phyloP scores from a whole-genome alignment of 2,329 filamentous ascomycete genomes.

The Septoria linicola region DNA sequence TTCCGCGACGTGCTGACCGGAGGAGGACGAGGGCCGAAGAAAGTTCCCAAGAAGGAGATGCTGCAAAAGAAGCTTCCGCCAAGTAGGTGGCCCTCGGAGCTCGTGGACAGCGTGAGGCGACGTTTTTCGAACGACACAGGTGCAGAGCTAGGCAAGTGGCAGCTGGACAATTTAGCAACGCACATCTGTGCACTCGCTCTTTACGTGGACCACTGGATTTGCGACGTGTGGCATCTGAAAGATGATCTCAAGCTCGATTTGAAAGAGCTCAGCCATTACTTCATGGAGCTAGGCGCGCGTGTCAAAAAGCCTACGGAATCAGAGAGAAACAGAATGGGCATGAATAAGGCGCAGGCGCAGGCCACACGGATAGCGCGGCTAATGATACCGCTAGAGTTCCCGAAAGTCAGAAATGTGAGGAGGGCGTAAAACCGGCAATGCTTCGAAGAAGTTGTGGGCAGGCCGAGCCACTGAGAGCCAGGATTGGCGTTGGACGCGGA shows the following conservation, averaged over 20 bases:
- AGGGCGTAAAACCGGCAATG: neutral
- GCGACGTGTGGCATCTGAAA: constrained; percentile 67
- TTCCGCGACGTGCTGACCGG: constrained; percentile 45
- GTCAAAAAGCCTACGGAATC: constrained; percentile 51
- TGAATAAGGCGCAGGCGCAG: constrained; percentile 59
- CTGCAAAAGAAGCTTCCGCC: constrained; percentile 53
- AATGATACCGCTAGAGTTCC: constrained; percentile 77
- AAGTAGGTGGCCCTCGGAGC: constrained; percentile 55
- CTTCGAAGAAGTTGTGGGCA: neutral
- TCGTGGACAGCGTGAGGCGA: constrained; percentile 66
- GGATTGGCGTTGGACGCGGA: too few species aligned
- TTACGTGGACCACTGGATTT: constrained; percentile 70
- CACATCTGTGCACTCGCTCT: constrained; percentile 70
- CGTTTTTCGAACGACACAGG: constrained; percentile 63
- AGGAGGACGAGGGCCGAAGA: constrained; percentile 39
- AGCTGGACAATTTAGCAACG: constrained; percentile 69
- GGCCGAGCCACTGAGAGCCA: too few species aligned
- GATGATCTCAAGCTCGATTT: constrained; percentile 72
- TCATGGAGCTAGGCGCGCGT: constrained; percentile 71
- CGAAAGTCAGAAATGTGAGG: constrained; percentile 51
- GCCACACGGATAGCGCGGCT: constrained; percentile 68
- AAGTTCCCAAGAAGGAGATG: constrained; percentile 62
- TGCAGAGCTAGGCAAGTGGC: constrained; percentile 65
- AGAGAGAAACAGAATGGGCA: constrained; percentile 50
- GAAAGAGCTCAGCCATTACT: constrained; percentile 68